Evolutionary conservation across 768 basidiomycete genomes (phyloP), one percentile per base, ranked within the genome.

Genomic region (Chalciporus pseudorubinellus): DNA sequence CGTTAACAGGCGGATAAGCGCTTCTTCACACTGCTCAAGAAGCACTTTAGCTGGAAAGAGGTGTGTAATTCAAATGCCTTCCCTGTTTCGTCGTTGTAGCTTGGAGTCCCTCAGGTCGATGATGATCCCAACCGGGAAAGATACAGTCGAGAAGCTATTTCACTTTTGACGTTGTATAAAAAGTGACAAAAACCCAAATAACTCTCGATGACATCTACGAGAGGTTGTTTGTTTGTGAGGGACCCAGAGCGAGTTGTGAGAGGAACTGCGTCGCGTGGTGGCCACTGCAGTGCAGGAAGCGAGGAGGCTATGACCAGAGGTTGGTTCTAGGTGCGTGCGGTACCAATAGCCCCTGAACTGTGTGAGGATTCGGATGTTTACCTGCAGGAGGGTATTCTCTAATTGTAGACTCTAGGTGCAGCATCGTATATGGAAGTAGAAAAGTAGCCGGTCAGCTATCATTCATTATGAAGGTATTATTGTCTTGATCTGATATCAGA

Each of bases 21-120:
- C 1, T 95, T 95, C 71, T 95, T 95, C 66, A 64, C 73, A 0
- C 66, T 93, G 60, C 74, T 95, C 52, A 90, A 80, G 65, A 93
- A 88, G 60, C 73, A 81, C 46, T 95, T 95, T 65, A 74, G 66
- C 6, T 91, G 90, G 88, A 68, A 66, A 56, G 80, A 85, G 70
- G 87, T 84, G 66, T 46, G 71, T 19, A 44, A 31, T 41, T 14
- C 34, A 29, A 8, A 22, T 24, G 6, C n/a, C 34, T 41, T n/a
- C 4, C 10, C 36, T 44, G 19, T 33, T 7, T 22, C 46, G 33
- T 10, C 57, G 39, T 36, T 53, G 43, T 13, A 21, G 39, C 42
- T 56, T 28, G 46, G 18, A 24, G 18, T 43, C 19, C 20, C 24
- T 21, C 57, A 90, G 84, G 78, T 88, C 19, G 60, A 61, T 14